A percentile compares a stretch with the other conserved stretches of the same genome.
Evolutionary conservation across 495 filamentous ascomycete genomes (phyloP).

Genomic region (Penicillium chermesinum): DNA sequence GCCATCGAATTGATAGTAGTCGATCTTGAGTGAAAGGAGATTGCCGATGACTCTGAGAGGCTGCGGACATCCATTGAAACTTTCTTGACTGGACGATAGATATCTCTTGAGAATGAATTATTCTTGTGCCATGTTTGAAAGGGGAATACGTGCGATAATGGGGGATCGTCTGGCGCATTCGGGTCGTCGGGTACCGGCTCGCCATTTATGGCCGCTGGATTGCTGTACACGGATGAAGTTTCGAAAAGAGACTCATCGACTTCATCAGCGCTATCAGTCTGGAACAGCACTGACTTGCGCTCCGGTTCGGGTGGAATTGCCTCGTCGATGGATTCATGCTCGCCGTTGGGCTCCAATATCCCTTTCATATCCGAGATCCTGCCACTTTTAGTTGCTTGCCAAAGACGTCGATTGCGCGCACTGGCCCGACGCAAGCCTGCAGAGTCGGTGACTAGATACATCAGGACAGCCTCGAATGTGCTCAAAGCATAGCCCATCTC

Average conservation of each 20-base stretch:
- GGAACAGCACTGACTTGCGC: slow-evolving; percentile 37
- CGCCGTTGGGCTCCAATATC: slow-evolving; percentile 67
- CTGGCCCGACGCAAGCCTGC: slow-evolving; percentile 78
- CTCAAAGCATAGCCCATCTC: slow-evolving; percentile 97
- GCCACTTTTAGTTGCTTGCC: slow-evolving; percentile 77
- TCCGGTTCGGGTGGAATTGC: slow-evolving; percentile 31
- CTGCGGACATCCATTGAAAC: slow-evolving; percentile 87
- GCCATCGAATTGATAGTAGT: slow-evolving; percentile 68
- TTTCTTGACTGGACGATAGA: slow-evolving; percentile 52
- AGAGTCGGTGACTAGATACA: slow-evolving; percentile 81
- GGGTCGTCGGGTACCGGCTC: slow-evolving; percentile 22
- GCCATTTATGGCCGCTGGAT: slow-evolving; percentile 15
- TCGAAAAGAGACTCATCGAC: slow-evolving; percentile 23
- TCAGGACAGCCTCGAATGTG: slow-evolving; percentile 91
- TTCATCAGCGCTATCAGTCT: slow-evolving; percentile 38
- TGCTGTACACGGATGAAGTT: slow-evolving; percentile 22
- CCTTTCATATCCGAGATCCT: slow-evolving; percentile 67
- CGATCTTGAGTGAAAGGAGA: slow-evolving; percentile 70
- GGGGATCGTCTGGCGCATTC: slow-evolving; percentile 49
- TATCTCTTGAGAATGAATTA: slow-evolving; percentile 46
- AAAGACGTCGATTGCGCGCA: slow-evolving; percentile 75
- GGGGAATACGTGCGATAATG: slow-evolving; percentile 83
- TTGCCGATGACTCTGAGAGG: slow-evolving; percentile 76
- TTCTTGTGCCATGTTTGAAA: slow-evolving; percentile 59
- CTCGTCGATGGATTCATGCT: slow-evolving; percentile 43